These are phyloP conservation scores for Coemansia aciculifera DNA, from an alignment of 192 early-diverging fungal genomes.

Conservation along the genomic window DNA sequence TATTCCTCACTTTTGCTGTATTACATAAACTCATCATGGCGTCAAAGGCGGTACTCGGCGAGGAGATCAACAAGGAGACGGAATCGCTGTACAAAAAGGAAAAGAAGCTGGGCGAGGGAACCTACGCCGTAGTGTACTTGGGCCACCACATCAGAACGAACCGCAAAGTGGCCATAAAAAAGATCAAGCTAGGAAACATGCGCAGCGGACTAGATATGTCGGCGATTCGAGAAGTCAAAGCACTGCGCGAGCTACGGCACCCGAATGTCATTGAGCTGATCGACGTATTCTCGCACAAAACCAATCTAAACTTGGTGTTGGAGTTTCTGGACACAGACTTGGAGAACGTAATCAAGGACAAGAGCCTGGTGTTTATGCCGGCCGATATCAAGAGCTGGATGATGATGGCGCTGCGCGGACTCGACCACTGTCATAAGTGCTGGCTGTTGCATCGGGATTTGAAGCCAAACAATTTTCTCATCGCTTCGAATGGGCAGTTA, in stretches of 20 bases:
- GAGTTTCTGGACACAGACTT: constrained; percentile 95
- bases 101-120: constrained; percentile 93
- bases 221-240: constrained; percentile 93
- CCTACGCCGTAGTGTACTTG: constrained; percentile 90
- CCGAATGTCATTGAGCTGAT: constrained; percentile 93
- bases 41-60: constrained; percentile 52
- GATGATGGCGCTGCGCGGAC: constrained; percentile 91
- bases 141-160: constrained; percentile 65
- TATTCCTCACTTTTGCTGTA: background rate
- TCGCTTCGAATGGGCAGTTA: constrained; percentile 82
- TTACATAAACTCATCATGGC: constrained; percentile 1
- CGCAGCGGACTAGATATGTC: constrained; percentile 95
- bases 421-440: constrained; percentile 87
- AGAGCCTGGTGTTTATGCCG: constrained; percentile 81
- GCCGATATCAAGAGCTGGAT: constrained; percentile 98
- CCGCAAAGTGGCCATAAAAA: constrained; percentile 91
- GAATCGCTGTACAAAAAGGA: constrained; percentile 80
- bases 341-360: constrained; percentile 96
- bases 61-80: constrained; percentile 66
- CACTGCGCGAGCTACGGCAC: constrained; percentile 88
- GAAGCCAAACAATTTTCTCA: constrained; percentile 85
- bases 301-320: constrained; percentile 89
- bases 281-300: constrained; percentile 90
- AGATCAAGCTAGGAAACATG: constrained; percentile 91
- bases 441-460: constrained; percentile 92